Evolutionary conservation across 2,329 filamentous ascomycete genomes (phyloP), one percentile per base, ranked within the genome.

Genomic region (Epichloe brachyelytri): DNA sequence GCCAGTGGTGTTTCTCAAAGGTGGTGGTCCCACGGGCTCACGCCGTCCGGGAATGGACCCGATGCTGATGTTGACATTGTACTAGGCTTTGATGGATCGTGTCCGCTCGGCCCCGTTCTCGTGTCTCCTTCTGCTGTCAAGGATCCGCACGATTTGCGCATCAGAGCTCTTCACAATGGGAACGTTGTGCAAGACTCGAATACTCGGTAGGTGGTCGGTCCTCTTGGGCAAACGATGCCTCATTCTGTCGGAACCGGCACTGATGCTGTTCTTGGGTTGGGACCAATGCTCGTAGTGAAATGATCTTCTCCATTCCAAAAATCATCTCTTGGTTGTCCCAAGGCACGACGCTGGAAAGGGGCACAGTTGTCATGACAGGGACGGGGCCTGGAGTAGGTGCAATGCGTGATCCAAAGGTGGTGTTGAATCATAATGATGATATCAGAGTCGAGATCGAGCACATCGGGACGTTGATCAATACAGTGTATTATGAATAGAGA

Each of bases 281-380:
- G 26, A 30, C 8, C 8, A 10, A 10, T 5, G 14, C 22, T n/a
- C 17, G 10, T 2, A 61, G 57, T 4, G 66, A 71, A 38, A 78
- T 80, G 76, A 77, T 82, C 53, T 83, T 83, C 58, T 69, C 69
- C 46, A 70, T 82, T 34, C 71, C 70, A 46, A 70, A 77, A 64
- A 77, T 73, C 6, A 75, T 83, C 53, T 65, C 76, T 0, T 78
- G 79, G 59, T 60, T 82, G 34, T 79, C 75, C 57, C 72, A 73
- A 56, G 79, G 79, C 12, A 80, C 77, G 11, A 83, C 80, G 1
- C 63, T 83, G 47, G 60, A 79, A 48, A 75, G 75, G 2, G 80
- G 79, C 7, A 78, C 82, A 60, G 46, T 83, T 40, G 79, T 84
- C 52, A 80, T 82, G 58, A 83, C 79, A 5, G 80, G 80, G 53